A percentile compares a stretch with the other conserved stretches of the same genome.
These are phyloP conservation scores for Boletus fagicola DNA, from an alignment of 768 basidiomycete species.

Conservation along the genomic window DNA sequence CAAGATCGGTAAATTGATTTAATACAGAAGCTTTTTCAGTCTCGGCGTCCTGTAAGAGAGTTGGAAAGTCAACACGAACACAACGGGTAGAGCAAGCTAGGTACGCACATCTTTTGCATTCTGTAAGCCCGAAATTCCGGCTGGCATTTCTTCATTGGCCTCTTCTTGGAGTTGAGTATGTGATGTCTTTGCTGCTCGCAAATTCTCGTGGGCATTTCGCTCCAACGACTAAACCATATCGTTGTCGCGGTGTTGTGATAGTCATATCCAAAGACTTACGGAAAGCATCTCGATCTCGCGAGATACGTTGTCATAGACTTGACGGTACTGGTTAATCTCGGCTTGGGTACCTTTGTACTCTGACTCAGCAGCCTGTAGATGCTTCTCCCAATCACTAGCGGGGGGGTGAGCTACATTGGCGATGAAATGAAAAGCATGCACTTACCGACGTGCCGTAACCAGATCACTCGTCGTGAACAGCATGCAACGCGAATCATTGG, in stretches of 20 bases:
- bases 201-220: constrained; percentile 21
- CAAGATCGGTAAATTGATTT: constrained; percentile 49
- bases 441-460: constrained; percentile 48
- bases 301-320: constrained; percentile 31
- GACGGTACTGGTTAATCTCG: constrained; percentile 29
- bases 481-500: constrained; percentile 41
- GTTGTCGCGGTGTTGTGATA: not conserved
- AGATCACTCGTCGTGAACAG: constrained; percentile 55
- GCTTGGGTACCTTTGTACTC: constrained; percentile 34
- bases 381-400: constrained; percentile 46
- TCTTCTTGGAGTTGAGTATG: constrained; percentile 52
- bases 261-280: constrained; percentile 27
- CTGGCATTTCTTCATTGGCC: constrained; percentile 67
- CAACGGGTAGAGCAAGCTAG: not conserved
- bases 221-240: constrained; percentile 17
- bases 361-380: constrained; percentile 39
- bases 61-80: constrained; percentile 1
- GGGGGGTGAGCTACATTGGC: not conserved
- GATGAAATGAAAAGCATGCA: constrained; percentile 2
- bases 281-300: constrained; percentile 33
- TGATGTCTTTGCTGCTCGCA: constrained; percentile 35
- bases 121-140: constrained; percentile 56
- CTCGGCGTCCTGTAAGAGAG: constrained; percentile 47
- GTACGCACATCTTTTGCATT: constrained; percentile 50
- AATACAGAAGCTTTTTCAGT: constrained; percentile 47